Evolutionary conservation across 163 green algal species (phyloP).

Genomic region (Coccomyxa subellipsoidea): DNA sequence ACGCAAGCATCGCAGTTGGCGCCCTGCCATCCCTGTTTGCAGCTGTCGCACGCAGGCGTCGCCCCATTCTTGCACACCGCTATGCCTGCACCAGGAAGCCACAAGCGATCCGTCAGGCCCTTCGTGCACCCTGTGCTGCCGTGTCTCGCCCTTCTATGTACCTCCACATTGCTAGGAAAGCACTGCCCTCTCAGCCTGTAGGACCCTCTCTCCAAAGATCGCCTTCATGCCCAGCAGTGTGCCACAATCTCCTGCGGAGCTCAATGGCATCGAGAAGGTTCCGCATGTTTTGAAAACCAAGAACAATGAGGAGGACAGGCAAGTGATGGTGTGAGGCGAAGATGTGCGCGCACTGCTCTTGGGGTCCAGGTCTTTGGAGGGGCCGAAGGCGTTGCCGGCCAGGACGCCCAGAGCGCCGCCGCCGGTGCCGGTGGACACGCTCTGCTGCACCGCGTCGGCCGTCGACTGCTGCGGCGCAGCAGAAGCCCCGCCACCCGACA

Average conservation of each 20-base stretch:
- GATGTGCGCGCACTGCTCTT: not conserved
- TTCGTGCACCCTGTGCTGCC: no score
- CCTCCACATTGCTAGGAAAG: no score
- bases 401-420: not conserved
- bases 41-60: slow-evolving; percentile 6
- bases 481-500: not conserved
- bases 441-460: not conserved
- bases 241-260: no score
- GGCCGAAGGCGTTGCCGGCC: not conserved
- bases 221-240: no score
- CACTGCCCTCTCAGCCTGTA: no score
- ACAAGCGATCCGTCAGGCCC: no score
- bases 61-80: not conserved
- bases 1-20: slow-evolving; percentile 34
- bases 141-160: no score
- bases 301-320: no score
- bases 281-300: no score
- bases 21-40: slow-evolving; percentile 35
- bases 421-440: not conserved
- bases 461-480: not conserved
- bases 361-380: not conserved
- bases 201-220: no score
- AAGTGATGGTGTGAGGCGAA: no score
- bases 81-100: slow-evolving; percentile 15
- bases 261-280: no score